Base-by-base conservation (phyloP, 192 early-diverging fungal genomes). In the Mortierella claussenii region DNA sequence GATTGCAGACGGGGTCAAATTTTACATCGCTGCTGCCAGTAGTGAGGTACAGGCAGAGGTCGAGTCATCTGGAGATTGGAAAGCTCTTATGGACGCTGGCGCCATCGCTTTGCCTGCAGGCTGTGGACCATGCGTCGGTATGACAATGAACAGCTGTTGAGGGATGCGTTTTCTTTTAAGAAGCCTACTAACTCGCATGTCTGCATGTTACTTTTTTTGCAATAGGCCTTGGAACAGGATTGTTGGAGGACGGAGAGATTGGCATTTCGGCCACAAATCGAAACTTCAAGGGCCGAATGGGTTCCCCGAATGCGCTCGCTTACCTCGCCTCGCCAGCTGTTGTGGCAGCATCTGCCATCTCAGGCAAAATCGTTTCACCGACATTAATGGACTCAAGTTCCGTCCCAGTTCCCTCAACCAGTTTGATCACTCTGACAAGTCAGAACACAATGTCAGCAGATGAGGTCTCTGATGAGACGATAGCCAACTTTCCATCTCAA, bases 201-300 rank as follows among this genome's bases (percentile, higher is more conserved):
- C n/a, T n/a, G n/a, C n/a, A n/a, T n/a, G 21, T 55, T 33, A 11
- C 23, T 17, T 44, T 52, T 44, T 26, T 26, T 37, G 33, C 45
- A 5, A 44, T 50, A 85, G 92, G 96, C 13, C 85, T 98, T 2
- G 97, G 97, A 32, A 87, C 88, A 18, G 97, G 96, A 26, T 81
- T 99, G 59, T 86, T 99, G 42, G 86, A 96, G 82, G 97, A 99
- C 69, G 93, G 94, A 32, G 96, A 98, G 80, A 93, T 98, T 8
- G 96, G 97, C 24, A 98, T 99, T 49, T 96, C 95, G n/a, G 97
- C 97, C 18, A 98, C 97, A 23, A 99, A 99, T 79, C 87, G 97
- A 50, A 99, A 99, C 76, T 99, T 94, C 83, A 99, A 99, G 84
- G 97, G 97, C 48, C 89, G 97, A 17, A 99, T 99, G 97, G 97